A percentile compares a stretch with the other conserved stretches of the same genome.
These are phyloP conservation scores for Lactarius pseudohatsudake DNA, from an alignment of 768 basidiomycete genomes.

Conservation along the genomic window DNA sequence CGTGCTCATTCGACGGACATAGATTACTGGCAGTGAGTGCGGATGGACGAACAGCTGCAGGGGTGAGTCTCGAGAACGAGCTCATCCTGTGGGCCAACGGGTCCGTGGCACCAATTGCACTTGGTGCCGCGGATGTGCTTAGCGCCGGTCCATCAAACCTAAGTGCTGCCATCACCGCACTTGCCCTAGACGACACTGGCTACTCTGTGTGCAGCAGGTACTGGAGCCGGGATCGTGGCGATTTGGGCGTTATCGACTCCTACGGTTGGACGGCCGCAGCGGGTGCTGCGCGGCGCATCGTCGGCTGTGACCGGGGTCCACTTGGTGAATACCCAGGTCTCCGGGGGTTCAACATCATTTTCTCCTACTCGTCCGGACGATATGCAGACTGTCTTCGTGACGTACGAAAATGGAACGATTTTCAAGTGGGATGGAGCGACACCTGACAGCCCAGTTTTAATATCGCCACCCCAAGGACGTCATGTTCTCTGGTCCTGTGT, in stretches of 20 bases:
- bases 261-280: slow-evolving; percentile 41
- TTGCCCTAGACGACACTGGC: slow-evolving; percentile 63
- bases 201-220: slow-evolving; percentile 70
- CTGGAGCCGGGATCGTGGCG: slow-evolving; percentile 60
- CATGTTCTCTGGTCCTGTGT: slow-evolving; percentile 50
- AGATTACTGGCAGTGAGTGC: slow-evolving; percentile 68
- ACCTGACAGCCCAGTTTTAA: slow-evolving; percentile 36
- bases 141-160: slow-evolving; percentile 48
- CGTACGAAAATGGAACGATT: slow-evolving; percentile 59
- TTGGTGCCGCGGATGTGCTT: slow-evolving; percentile 56
- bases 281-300: slow-evolving; percentile 44
- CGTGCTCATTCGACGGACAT: slow-evolving; percentile 81
- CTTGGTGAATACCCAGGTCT: slow-evolving; percentile 39
- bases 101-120: slow-evolving; percentile 40
- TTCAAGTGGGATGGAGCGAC: slow-evolving; percentile 50
- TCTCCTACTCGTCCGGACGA: slow-evolving; percentile 27
- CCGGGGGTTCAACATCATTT: slow-evolving; percentile 24
- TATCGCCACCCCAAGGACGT: slow-evolving; percentile 45
- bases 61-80: slow-evolving; percentile 78
- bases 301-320: slow-evolving; percentile 52
- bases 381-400: slow-evolving; percentile 30
- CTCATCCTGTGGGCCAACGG: slow-evolving; percentile 65
- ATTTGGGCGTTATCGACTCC: slow-evolving; percentile 56
- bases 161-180: slow-evolving; percentile 52
- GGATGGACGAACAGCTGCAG: slow-evolving; percentile 63